phyloP scores from a whole-genome alignment of 2,329 filamentous ascomycete genomes.

The Talaromyces pinophilus region DNA sequence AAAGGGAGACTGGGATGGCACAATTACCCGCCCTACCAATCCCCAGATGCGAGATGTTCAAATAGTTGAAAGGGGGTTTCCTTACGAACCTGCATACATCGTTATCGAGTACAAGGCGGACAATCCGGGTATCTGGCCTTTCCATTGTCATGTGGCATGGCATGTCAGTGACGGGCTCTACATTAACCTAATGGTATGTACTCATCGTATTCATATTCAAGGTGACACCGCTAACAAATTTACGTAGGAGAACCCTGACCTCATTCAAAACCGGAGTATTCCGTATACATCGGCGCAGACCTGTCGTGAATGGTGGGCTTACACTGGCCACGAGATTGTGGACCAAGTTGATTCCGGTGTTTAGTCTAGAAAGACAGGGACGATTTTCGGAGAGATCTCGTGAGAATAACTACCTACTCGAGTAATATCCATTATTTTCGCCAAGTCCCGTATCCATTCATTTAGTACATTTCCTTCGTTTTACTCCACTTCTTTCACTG shows the following conservation, averaged over 20 bases:
- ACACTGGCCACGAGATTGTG: neutral
- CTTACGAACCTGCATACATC: conserved; percentile 30
- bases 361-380: neutral
- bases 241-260: neutral
- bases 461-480: neutral
- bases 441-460: neutral
- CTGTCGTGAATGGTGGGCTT: conserved; percentile 2
- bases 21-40: no score
- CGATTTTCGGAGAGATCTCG: neutral
- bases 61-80: neutral
- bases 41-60: neutral
- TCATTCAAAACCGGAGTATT: neutral
- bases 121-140: conserved; percentile 48
- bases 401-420: neutral
- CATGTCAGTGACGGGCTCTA: conserved; percentile 29
- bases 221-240: neutral
- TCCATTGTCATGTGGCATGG: conserved; percentile 47
- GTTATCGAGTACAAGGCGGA: conserved; percentile 45
- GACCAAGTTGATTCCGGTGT: conserved; percentile 3
- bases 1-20: no score
- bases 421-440: neutral
- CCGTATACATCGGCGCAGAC: neutral
- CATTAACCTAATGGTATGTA: neutral
- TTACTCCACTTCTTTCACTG: neutral
- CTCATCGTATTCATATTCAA: neutral